Evolutionary conservation across 2,329 filamentous ascomycete genomes (phyloP).

Genomic region (Bipolaris oryzae): DNA sequence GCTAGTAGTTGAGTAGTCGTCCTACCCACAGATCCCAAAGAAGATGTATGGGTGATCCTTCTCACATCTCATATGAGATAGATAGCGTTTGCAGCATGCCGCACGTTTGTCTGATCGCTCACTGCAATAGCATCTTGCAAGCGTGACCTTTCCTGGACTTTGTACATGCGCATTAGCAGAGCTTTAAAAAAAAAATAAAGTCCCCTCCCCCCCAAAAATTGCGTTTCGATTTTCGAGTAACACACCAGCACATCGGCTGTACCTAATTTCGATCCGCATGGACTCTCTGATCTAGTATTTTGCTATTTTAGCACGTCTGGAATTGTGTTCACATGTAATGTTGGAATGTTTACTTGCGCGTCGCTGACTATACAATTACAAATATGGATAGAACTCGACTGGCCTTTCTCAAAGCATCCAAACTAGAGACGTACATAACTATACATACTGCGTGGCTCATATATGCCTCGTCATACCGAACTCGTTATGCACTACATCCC

Average conservation of each 20-base stretch:
- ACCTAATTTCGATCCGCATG: no score
- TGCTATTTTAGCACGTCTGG: neutral
- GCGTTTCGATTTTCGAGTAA: no score
- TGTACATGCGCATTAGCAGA: neutral
- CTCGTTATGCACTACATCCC: neutral
- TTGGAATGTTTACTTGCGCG: neutral
- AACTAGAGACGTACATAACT: neutral
- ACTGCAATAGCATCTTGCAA: neutral
- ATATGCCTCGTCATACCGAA: neutral
- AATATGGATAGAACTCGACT: neutral
- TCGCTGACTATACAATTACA: neutral
- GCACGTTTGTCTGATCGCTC: no score
- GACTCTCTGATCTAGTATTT: neutral
- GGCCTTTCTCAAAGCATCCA: neutral
- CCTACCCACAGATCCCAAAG: no score
- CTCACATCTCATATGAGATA: neutral
- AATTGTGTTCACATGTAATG: neutral
- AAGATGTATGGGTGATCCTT: neutral
- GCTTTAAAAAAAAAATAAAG: no score
- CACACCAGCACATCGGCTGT: no score
- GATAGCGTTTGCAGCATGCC: neutral
- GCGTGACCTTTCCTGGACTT: neutral
- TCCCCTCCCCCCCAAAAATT: no score
- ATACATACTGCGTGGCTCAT: neutral
- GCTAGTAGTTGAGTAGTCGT: neutral